Evolutionary conservation across 106 monocot genomes (phyloP).

Genomic region (Triglochin maritima): DNA sequence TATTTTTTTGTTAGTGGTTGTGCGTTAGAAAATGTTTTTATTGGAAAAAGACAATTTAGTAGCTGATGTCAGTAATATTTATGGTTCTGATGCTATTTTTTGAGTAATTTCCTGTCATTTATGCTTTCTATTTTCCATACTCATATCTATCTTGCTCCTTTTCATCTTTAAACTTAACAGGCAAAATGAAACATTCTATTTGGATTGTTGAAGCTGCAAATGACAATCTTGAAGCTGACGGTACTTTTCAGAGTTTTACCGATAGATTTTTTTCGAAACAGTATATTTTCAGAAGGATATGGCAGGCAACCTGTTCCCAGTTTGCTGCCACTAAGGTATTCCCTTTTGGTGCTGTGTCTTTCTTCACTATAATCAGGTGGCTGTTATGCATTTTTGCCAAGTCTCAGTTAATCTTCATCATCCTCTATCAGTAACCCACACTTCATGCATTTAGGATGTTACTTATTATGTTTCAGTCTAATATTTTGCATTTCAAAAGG

Average conservation of each 20-base stretch:
- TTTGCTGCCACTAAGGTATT: constrained; percentile 81
- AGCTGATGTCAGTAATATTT: no score
- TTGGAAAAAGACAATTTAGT: no score
- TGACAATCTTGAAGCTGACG: constrained; percentile 10
- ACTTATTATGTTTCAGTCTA: no score
- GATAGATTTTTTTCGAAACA: constrained; percentile 23
- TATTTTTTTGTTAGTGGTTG: constrained; percentile 7
- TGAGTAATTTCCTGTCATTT: no score
- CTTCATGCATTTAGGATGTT: no score
- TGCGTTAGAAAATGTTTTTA: no score
- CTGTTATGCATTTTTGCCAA: neutral
- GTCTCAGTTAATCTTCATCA: neutral
- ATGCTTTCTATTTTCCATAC: no score
- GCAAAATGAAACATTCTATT: constrained; percentile 46
- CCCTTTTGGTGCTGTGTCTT: neutral
- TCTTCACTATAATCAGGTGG: neutral
- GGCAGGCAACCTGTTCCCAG: constrained; percentile 85
- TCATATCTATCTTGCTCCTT: no score
- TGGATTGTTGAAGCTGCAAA: constrained; percentile 49
- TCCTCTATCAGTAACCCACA: no score
- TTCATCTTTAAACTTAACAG: neutral
- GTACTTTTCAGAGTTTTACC: constrained; percentile 4
- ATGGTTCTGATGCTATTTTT: no score
- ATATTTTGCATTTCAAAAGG: no score
- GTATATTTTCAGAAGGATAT: constrained; percentile 66